These are phyloP conservation scores for Graphilbum sp. DNA, from an alignment of 2,329 filamentous ascomycete genomes.

Conservation along the genomic window DNA sequence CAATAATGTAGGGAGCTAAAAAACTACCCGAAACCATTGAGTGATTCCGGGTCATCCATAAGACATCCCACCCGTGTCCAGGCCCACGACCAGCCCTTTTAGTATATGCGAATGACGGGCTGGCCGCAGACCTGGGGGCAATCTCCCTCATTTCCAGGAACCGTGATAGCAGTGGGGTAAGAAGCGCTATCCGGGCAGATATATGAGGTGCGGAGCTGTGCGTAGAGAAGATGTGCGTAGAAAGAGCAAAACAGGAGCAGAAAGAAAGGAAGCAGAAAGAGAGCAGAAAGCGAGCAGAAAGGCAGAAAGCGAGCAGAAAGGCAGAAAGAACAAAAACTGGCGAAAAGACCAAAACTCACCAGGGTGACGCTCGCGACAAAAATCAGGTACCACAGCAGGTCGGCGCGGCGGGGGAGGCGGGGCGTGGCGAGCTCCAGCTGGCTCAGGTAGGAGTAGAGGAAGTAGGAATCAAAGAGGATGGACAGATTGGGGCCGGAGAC, in stretches of 20 bases:
- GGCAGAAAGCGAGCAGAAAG: slow-evolving; percentile 4
- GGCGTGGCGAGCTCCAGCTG: slow-evolving; percentile 55
- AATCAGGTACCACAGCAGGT: slow-evolving; percentile 64
- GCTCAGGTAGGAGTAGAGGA: slow-evolving; percentile 63
- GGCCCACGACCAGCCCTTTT: slow-evolving; percentile 42
- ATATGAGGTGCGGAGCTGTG: slow-evolving; percentile 33
- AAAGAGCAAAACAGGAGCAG: neutral
- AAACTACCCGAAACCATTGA: slow-evolving; percentile 42
- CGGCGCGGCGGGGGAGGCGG: slow-evolving; percentile 59
- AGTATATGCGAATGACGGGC: slow-evolving; percentile 52
- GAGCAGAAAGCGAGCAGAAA: slow-evolving; percentile 10
- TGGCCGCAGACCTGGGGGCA: slow-evolving; percentile 44
- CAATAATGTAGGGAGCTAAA: slow-evolving; percentile 44
- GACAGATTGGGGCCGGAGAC: slow-evolving; percentile 22
- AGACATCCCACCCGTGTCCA: slow-evolving; percentile 60
- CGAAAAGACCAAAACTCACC: slow-evolving; percentile 33
- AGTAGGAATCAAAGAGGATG: slow-evolving; percentile 60
- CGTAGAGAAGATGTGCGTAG: no score
- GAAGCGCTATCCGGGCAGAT: slow-evolving; percentile 63
- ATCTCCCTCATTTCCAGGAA: slow-evolving; percentile 77
- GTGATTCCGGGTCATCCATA: slow-evolving; percentile 48
- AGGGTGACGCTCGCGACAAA: slow-evolving; percentile 57
- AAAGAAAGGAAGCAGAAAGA: neutral
- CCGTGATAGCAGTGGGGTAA: slow-evolving; percentile 55
- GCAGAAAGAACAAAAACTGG: slow-evolving; percentile 2